A percentile compares a stretch with the other conserved stretches of the same genome.
Conservation (phyloP, 176 grass and related monocot genomes). For the Raddia distichophylla region DNA sequence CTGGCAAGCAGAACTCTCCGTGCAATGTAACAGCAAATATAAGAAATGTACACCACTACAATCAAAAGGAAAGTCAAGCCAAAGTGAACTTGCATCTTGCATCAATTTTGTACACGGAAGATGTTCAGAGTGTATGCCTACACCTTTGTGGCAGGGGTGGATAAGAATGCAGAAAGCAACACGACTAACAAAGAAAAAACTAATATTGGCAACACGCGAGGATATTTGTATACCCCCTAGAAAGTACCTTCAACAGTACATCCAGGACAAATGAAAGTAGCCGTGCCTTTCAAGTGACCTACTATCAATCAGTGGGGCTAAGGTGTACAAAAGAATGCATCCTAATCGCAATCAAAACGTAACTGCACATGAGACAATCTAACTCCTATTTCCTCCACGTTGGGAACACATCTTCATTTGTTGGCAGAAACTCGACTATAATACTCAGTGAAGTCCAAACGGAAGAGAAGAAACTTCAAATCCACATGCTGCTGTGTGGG, state of each 20-base stretch:
- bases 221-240: background rate
- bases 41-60: slow-evolving; percentile 46
- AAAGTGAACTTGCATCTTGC: slow-evolving; percentile 45
- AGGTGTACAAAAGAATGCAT: slow-evolving; percentile 44
- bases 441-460: slow-evolving; percentile 92
- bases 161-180: slow-evolving; percentile 25
- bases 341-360: slow-evolving; percentile 24
- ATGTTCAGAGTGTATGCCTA: slow-evolving; percentile 22
- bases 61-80: slow-evolving; percentile 28
- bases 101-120: slow-evolving; percentile 42
- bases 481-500: slow-evolving; percentile 94
- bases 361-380: slow-evolving; percentile 25
- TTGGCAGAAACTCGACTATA: slow-evolving; percentile 62
- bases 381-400: slow-evolving; percentile 38
- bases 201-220: background rate
- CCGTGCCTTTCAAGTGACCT: slow-evolving; percentile 37
- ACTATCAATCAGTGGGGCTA: slow-evolving; percentile 37
- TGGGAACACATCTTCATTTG: slow-evolving; percentile 53
- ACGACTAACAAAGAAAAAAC: slow-evolving; percentile 21
- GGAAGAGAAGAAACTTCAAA: slow-evolving; percentile 93
- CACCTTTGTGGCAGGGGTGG: slow-evolving; percentile 23
- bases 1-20: slow-evolving; percentile 33
- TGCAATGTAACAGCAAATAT: slow-evolving; percentile 31
- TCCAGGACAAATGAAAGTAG: background rate
- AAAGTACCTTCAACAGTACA: slow-evolving; percentile 24